Conservation (phyloP, 441 rosid genomes). For the Jatropha podagrica region DNA sequence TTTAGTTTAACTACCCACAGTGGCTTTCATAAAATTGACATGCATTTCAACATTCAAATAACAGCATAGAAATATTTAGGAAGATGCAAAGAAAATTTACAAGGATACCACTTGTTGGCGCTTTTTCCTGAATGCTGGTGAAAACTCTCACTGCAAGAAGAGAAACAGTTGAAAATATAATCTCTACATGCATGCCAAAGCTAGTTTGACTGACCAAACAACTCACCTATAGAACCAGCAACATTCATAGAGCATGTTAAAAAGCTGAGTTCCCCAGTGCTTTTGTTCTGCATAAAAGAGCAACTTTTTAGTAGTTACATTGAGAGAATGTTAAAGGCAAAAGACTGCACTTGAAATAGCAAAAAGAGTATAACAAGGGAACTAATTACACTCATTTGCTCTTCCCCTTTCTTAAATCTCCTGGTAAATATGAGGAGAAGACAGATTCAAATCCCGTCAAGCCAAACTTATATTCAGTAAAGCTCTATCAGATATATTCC, state of each 20-base stretch:
- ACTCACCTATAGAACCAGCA: slow-evolving; percentile 75
- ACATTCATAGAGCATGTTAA: slow-evolving; percentile 80
- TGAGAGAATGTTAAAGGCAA: not conserved
- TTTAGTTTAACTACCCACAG: not conserved
- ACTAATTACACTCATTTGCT: not conserved
- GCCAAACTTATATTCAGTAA: not conserved
- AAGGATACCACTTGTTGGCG: slow-evolving; percentile 87
- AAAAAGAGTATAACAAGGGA: not conserved
- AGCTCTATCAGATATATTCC: not conserved
- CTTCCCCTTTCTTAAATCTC: slow-evolving; percentile 1
- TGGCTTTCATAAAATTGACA: not conserved
- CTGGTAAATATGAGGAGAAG: not conserved
- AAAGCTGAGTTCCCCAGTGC: slow-evolving; percentile 94
- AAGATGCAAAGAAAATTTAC: slow-evolving; percentile 1
- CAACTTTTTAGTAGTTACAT: slow-evolving; percentile 13
- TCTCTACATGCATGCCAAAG: not conserved
- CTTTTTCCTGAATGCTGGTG: slow-evolving; percentile 90
- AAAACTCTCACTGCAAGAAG: slow-evolving; percentile 72
- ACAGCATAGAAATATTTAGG: not conserved
- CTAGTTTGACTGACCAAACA: not conserved
- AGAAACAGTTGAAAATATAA: not conserved
- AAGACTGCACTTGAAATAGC: not conserved
- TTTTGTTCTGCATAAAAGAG: slow-evolving; percentile 60
- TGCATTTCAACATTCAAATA: slow-evolving; percentile 6
- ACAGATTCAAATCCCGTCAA: not conserved